These are phyloP conservation scores for Ustilago cynodontis DNA, from an alignment of 1,284 basidiomycete species.

Conservation along the genomic window DNA sequence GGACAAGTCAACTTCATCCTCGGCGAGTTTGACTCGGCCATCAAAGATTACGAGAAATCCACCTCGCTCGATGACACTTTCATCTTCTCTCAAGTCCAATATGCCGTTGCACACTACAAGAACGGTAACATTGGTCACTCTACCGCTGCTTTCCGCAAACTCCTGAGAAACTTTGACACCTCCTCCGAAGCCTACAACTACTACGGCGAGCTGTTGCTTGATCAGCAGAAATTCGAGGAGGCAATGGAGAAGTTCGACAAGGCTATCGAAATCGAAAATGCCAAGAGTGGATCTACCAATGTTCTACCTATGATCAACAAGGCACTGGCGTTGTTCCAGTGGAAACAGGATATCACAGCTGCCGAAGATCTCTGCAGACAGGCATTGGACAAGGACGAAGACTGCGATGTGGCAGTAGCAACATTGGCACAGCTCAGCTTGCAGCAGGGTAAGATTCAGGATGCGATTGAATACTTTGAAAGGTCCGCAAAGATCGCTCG, in stretches of 20 bases:
- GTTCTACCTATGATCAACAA: slow-evolving; percentile 90
- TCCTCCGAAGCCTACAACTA: slow-evolving; percentile 70
- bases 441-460: slow-evolving; percentile 89
- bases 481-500: slow-evolving; percentile 86
- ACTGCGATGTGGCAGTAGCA: slow-evolving; percentile 96
- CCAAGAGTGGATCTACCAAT: slow-evolving; percentile 52
- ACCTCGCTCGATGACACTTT: slow-evolving; percentile 84
- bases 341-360: slow-evolving; percentile 87
- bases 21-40: slow-evolving; percentile 86
- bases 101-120: slow-evolving; percentile 98
- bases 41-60: slow-evolving; percentile 90
- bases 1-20: slow-evolving; percentile 99
- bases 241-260: slow-evolving; percentile 95
- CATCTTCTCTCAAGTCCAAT: slow-evolving; percentile 95
- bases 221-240: slow-evolving; percentile 89
- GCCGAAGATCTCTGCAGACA: slow-evolving; percentile 89
- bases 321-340: slow-evolving; percentile 93
- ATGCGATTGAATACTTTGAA: slow-evolving; percentile 89
- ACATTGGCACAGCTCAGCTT: slow-evolving; percentile 93
- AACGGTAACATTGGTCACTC: slow-evolving; percentile 80
- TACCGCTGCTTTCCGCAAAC: slow-evolving; percentile 85
- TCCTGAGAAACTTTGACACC: slow-evolving; percentile 61
- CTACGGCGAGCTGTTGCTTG: slow-evolving; percentile 93
- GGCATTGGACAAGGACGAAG: slow-evolving; percentile 83
- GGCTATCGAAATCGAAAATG: slow-evolving; percentile 87